Percentiles rank a stretch among this genome's conserved stretches.
phyloP scores from a whole-genome alignment of 2,329 filamentous ascomycete species.

The Ceratocystis colombiana region DNA sequence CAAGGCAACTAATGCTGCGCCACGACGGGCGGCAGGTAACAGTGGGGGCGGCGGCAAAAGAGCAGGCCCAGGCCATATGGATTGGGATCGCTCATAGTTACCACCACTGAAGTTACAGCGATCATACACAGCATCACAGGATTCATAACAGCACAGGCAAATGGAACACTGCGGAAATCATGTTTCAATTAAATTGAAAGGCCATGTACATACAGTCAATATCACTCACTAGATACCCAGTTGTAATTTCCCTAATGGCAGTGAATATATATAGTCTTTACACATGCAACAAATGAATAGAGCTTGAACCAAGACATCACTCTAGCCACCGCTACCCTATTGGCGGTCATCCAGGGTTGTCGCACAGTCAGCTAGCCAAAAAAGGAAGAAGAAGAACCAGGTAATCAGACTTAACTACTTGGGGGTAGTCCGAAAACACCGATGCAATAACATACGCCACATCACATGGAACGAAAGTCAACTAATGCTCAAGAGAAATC shows the following conservation, averaged over 20 bases:
- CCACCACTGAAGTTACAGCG: background rate
- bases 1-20: background rate
- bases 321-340: too few species aligned
- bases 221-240: too few species aligned
- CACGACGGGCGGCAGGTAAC: background rate
- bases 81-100: background rate
- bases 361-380: too few species aligned
- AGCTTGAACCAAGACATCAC: too few species aligned
- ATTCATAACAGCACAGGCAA: background rate
- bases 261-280: too few species aligned
- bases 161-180: too few species aligned
- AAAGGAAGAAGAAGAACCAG: too few species aligned
- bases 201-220: constrained; percentile 1
- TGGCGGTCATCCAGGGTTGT: too few species aligned
- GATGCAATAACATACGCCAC: background rate
- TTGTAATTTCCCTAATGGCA: too few species aligned
- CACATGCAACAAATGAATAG: too few species aligned
- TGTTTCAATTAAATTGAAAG: too few species aligned
- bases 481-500: background rate
- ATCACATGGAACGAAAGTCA: background rate
- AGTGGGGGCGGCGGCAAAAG: background rate
- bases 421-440: background rate
- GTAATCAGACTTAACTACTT: too few species aligned
- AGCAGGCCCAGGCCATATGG: background rate
- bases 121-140: background rate